phyloP scores from a whole-genome alignment of 2,329 filamentous ascomycete species.

The Blastomyces emzantsi region DNA sequence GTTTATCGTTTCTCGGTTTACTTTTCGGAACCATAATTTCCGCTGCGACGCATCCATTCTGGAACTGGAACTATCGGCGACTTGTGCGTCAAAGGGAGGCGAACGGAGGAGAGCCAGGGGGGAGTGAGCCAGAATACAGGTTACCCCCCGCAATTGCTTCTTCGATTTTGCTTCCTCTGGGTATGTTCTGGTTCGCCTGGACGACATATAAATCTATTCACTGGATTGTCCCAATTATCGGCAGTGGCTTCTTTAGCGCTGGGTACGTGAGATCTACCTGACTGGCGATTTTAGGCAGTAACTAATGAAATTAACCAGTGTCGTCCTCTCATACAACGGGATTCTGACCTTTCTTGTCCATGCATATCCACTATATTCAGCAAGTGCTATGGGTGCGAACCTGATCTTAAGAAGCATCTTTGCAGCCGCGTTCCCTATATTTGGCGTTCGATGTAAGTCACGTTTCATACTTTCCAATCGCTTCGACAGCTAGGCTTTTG shows the following conservation, averaged over 20 bases:
- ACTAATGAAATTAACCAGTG: conserved; percentile 37
- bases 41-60: neutral
- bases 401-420: neutral
- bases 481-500: neutral
- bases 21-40: neutral
- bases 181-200: conserved; percentile 76
- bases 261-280: conserved; percentile 42
- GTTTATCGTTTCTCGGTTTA: conserved; percentile 28
- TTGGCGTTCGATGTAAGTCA: conserved; percentile 2
- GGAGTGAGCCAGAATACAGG: conserved; percentile 66
- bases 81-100: neutral
- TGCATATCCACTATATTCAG: neutral
- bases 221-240: conserved; percentile 62
- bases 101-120: neutral
- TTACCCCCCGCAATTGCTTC: conserved; percentile 60
- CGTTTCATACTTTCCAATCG: neutral
- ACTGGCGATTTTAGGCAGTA: neutral
- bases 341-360: conserved; percentile 63
- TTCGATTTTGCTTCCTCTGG: conserved; percentile 59
- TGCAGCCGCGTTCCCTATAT: conserved; percentile 4
- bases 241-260: conserved; percentile 54
- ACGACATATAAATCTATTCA: conserved; percentile 58
- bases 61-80: neutral
- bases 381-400: conserved; percentile 2
- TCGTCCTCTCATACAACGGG: conserved; percentile 62